Conservation (phyloP, 768 basidiomycete species). For the Hericium coralloides region DNA sequence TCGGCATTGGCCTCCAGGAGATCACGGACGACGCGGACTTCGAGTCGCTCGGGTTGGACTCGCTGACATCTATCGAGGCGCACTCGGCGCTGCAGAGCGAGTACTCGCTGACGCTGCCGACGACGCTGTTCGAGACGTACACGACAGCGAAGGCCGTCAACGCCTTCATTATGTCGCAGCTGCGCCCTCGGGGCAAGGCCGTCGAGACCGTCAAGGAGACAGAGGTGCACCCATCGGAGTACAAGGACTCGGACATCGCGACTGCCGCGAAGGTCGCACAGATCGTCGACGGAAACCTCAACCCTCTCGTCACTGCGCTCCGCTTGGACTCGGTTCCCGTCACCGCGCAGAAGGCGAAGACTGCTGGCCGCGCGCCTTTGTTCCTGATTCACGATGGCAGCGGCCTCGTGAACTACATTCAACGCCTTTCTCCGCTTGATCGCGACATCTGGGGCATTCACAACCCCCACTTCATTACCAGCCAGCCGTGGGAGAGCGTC, state of each 20-base stretch:
- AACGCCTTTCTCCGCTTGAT: constrained; percentile 35
- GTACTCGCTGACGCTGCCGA: constrained; percentile 34
- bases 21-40: constrained; percentile 40
- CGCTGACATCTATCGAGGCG: constrained; percentile 55
- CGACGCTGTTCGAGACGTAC: constrained; percentile 31
- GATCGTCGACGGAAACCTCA: background rate
- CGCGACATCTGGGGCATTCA: constrained; percentile 53
- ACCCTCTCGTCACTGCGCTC: constrained; percentile 4
- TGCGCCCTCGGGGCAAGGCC: background rate
- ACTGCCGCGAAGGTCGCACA: background rate
- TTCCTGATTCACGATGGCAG: constrained; percentile 71
- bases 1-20: constrained; percentile 26
- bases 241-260: background rate
- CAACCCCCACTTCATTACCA: constrained; percentile 42
- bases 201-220: background rate
- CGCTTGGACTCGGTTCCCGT: constrained; percentile 23
- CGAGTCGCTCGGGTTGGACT: constrained; percentile 50
- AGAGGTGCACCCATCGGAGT: too few species aligned
- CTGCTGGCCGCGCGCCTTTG: constrained; percentile 29
- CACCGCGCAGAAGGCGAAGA: constrained; percentile 27
- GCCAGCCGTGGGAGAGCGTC: constrained; percentile 39
- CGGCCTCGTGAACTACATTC: constrained; percentile 46
- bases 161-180: constrained; percentile 17
- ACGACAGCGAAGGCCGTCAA: constrained; percentile 33
- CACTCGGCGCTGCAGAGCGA: constrained; percentile 36